These are phyloP conservation scores for Lactarius sp. DNA, from an alignment of 768 basidiomycete species.

Conservation along the genomic window DNA sequence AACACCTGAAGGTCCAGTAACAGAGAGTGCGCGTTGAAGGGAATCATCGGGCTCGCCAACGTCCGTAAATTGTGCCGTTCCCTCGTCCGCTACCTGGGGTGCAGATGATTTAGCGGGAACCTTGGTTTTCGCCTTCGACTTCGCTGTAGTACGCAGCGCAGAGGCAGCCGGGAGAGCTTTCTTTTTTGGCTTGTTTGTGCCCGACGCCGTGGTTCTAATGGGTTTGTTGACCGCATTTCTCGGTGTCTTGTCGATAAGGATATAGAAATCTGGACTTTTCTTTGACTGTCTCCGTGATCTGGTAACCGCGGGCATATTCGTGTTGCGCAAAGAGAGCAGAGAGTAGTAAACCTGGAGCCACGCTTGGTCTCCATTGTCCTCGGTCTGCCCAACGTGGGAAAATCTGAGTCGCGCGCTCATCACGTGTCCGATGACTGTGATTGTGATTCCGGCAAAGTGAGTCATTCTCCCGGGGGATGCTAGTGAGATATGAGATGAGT, in stretches of 20 bases:
- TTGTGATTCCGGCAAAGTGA: not conserved
- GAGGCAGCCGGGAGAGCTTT: not conserved
- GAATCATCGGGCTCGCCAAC: not conserved
- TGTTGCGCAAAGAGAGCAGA: not conserved
- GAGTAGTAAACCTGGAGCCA: too few relatives aligned
- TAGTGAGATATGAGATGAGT: too few relatives aligned
- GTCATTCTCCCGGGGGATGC: too few relatives aligned
- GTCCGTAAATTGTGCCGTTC: not conserved
- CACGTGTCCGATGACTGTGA: constrained; percentile 1
- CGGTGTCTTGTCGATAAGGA: constrained; percentile 26
- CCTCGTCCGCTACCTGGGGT: not conserved
- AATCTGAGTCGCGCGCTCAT: not conserved
- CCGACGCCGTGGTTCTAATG: not conserved
- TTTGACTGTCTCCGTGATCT: constrained; percentile 4
- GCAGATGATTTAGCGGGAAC: not conserved
- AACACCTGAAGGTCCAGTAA: not conserved
- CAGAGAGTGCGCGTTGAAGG: constrained; percentile 3
- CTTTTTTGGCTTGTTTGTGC: constrained; percentile 4
- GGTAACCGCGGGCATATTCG: constrained; percentile 13
- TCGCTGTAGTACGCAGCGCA: not conserved
- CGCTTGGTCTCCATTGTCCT: too few relatives aligned
- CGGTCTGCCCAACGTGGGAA: not conserved
- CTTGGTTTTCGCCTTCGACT: constrained; percentile 18
- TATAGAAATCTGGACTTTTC: constrained; percentile 12
- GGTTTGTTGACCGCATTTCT: constrained; percentile 10